phyloP scores from a whole-genome alignment of 2,329 filamentous ascomycete genomes.

The Diplocarpon rosae region DNA sequence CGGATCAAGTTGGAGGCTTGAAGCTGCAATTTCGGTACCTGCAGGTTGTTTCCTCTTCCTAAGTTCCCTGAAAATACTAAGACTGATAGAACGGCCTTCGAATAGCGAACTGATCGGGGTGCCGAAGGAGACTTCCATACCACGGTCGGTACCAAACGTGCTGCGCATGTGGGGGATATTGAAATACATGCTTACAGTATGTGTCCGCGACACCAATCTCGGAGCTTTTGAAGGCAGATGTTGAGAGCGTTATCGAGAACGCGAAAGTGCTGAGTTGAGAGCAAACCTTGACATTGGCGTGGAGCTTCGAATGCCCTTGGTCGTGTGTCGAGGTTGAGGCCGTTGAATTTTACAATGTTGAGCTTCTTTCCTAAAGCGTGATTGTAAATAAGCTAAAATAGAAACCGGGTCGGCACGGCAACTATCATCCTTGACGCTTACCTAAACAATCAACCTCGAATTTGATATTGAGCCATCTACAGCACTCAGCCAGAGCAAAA shows the following conservation, averaged over 20 bases:
- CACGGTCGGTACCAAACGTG: not conserved
- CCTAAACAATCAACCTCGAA: not conserved
- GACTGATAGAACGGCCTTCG: not conserved
- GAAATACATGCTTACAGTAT: slow-evolving; percentile 4
- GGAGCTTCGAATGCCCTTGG: not conserved
- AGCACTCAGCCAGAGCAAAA: too few species aligned
- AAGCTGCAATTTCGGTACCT: not conserved
- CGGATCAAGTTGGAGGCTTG: not conserved
- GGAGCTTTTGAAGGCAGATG: not conserved
- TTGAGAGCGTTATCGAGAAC: not conserved
- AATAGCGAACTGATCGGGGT: not conserved
- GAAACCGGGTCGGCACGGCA: slow-evolving; percentile 1
- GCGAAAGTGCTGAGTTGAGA: not conserved
- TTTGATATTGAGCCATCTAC: not conserved
- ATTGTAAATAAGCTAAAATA: slow-evolving; percentile 5
- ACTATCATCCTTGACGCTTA: slow-evolving; percentile 1
- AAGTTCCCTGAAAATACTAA: not conserved
- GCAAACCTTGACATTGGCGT: slow-evolving; percentile 1
- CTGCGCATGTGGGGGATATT: not conserved
- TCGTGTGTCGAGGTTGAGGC: not conserved
- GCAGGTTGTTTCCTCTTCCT: not conserved
- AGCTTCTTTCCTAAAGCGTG: slow-evolving; percentile 1
- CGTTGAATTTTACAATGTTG: not conserved
- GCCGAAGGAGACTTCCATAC: not conserved
- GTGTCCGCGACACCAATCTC: not conserved